phyloP scores from a whole-genome alignment of 768 basidiomycete species.

The Boletus subcaerulescens region DNA sequence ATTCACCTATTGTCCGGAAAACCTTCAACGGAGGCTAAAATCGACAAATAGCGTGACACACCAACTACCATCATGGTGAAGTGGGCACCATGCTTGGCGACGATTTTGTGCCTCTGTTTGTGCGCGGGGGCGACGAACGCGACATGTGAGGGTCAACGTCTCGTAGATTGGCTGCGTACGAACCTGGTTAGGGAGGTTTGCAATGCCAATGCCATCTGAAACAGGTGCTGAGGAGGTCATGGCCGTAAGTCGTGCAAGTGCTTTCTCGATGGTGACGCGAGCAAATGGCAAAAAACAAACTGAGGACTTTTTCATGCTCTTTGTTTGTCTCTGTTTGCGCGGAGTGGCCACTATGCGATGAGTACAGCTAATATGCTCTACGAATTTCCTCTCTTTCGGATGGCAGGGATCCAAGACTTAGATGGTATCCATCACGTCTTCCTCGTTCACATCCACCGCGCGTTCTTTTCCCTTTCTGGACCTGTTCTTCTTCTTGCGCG shows the following conservation, averaged over 20 bases:
- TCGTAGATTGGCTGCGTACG: constrained; percentile 13
- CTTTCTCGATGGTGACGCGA: constrained; percentile 22
- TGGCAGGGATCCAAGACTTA: neutral
- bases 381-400: no score
- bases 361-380: neutral
- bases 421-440: constrained; percentile 18
- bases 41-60: constrained; percentile 26
- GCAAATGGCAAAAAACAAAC: constrained; percentile 16
- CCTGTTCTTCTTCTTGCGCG: constrained; percentile 15
- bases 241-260: constrained; percentile 8
- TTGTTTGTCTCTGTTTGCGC: constrained; percentile 27
- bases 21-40: neutral
- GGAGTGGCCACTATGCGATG: constrained; percentile 13
- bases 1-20: constrained; percentile 64
- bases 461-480: constrained; percentile 29
- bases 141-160: neutral
- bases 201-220: constrained; percentile 86
- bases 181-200: constrained; percentile 98
- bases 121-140: neutral
- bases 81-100: constrained; percentile 94
- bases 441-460: constrained; percentile 17
- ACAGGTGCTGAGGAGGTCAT: constrained; percentile 32
- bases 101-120: constrained; percentile 93
- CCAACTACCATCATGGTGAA: constrained; percentile 99
- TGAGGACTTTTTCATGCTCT: constrained; percentile 23